Evolutionary conservation across 495 filamentous ascomycete genomes (phyloP).

Genomic region (Aspergillus cristatus): DNA sequence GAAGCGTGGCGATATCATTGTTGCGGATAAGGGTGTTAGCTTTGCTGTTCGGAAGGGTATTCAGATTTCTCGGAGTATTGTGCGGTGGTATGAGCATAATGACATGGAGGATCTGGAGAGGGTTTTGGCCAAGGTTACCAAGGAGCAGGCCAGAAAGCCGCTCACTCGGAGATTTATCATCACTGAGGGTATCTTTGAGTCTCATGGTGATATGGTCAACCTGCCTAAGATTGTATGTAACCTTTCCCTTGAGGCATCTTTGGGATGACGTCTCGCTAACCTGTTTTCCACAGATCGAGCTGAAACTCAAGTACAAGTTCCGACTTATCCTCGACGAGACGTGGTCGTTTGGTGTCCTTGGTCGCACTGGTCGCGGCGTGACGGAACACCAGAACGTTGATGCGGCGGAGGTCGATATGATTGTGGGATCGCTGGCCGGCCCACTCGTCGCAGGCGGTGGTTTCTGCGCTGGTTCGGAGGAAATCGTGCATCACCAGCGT

Average conservation of each 20-base stretch:
- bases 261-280: too few relatives aligned
- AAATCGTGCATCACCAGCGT: constrained; percentile 92
- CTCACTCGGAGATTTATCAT: constrained; percentile 92
- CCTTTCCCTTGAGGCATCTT: neutral
- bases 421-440: constrained; percentile 84
- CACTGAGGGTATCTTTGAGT: constrained; percentile 92
- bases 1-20: constrained; percentile 95
- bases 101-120: constrained; percentile 88
- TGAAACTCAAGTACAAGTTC: constrained; percentile 93
- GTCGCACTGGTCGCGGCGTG: constrained; percentile 78
- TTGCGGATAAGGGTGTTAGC: constrained; percentile 92
- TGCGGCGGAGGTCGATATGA: constrained; percentile 84
- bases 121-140: constrained; percentile 73
- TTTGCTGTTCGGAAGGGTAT: constrained; percentile 91
- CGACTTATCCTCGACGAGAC: constrained; percentile 95
- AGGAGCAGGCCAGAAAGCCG: constrained; percentile 80
- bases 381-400: constrained; percentile 97
- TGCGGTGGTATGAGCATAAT: constrained; percentile 93
- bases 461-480: constrained; percentile 83
- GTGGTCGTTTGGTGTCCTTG: constrained; percentile 90
- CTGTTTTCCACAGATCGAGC: constrained; percentile 81
- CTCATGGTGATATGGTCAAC: constrained; percentile 74
- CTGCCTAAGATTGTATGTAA: constrained; percentile 69
- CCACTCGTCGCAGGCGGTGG: constrained; percentile 87
- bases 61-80: constrained; percentile 81